These are phyloP conservation scores for Oryza coarctata DNA, from an alignment of 176 grass and related monocot genomes.

Conservation along the genomic window DNA sequence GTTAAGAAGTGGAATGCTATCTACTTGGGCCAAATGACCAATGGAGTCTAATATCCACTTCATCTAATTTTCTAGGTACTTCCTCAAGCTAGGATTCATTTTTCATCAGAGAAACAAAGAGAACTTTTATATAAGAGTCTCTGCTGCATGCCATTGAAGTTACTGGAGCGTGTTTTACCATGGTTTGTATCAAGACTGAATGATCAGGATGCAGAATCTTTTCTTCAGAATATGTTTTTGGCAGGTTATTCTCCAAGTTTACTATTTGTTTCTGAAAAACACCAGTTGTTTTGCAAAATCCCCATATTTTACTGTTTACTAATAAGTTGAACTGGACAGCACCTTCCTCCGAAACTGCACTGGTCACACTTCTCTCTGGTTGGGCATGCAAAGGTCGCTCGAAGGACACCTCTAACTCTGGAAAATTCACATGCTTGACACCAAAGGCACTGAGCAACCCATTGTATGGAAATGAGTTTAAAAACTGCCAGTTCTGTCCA, in stretches of 20 bases:
- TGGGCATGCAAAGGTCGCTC: slow-evolving; percentile 81
- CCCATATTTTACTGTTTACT: slow-evolving; percentile 23
- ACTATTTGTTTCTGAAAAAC: slow-evolving; percentile 2
- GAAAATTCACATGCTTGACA: slow-evolving; percentile 60
- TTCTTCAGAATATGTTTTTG: slow-evolving; percentile 80
- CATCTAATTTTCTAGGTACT: slow-evolving; percentile 64
- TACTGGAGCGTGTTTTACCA: slow-evolving; percentile 75
- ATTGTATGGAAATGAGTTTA: slow-evolving; percentile 28
- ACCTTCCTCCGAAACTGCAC: slow-evolving; percentile 65
- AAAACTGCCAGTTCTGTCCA: slow-evolving; percentile 35
- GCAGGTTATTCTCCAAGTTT: slow-evolving; percentile 53
- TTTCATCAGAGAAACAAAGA: slow-evolving; percentile 67
- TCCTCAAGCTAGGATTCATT: slow-evolving; percentile 68
- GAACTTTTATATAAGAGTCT: slow-evolving; percentile 68
- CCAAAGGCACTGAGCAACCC: slow-evolving; percentile 13
- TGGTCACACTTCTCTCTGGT: slow-evolving; percentile 78
- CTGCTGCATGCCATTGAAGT: slow-evolving; percentile 76
- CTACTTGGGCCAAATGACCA: slow-evolving; percentile 13
- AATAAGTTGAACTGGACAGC: slow-evolving; percentile 49
- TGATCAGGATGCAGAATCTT: slow-evolving; percentile 54
- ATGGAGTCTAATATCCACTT: slow-evolving; percentile 8
- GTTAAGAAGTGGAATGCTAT: background rate
- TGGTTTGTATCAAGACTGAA: slow-evolving; percentile 70
- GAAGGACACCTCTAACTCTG: slow-evolving; percentile 44
- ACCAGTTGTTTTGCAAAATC: background rate